Evolutionary conservation across 2,329 filamentous ascomycete species (phyloP), one percentile per base, ranked within the genome.

Genomic region (Pestalotiopsis sp.): DNA sequence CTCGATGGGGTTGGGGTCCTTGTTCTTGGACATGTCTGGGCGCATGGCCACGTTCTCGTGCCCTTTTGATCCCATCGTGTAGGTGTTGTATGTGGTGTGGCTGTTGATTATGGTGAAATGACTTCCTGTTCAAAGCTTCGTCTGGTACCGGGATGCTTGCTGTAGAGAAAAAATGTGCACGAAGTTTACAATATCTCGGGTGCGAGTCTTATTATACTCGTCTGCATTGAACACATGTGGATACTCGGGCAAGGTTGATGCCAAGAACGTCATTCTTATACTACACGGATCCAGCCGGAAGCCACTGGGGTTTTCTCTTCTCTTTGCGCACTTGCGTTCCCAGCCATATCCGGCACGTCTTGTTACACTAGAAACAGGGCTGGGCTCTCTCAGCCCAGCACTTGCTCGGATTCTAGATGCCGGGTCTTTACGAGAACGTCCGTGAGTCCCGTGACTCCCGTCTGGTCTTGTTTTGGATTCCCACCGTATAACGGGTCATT

Each of bases 1-100:
- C 49, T 69, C 72, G 58, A 74, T 68, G 36, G 73, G 73, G 68
- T 75, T 68, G 7, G 62, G 69, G 56, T 69, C 67, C 11, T 25
- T 56, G 23, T 66, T 52, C 52, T 66, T 66, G 20, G 52, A 41
- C 64, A 66, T 66, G 5, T 66, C 39, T 2, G 64, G 64, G 52
- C 64, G 64, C 14, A 17, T 20, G 20, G 23, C 52, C 27, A 60
- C 64, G 20, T 27, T 17, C 12, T 60, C 13, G 12, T 66, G 56
- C 2, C 60, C 52, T 11, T 41, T 57, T 1, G 17, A 11, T 36
- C 23, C 25, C 63, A 66, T 66, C 23, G 4, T 39, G 63, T 38
- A 31, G 31, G 31, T 31, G 6, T 1, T 9, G 31, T 31, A 9
- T 31, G 6, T 20, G 31, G 36, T 17, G 20, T 13, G 20, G 25